These are phyloP conservation scores for Pleurotus ostreatus DNA, from an alignment of 768 basidiomycete genomes.

Conservation along the genomic window DNA sequence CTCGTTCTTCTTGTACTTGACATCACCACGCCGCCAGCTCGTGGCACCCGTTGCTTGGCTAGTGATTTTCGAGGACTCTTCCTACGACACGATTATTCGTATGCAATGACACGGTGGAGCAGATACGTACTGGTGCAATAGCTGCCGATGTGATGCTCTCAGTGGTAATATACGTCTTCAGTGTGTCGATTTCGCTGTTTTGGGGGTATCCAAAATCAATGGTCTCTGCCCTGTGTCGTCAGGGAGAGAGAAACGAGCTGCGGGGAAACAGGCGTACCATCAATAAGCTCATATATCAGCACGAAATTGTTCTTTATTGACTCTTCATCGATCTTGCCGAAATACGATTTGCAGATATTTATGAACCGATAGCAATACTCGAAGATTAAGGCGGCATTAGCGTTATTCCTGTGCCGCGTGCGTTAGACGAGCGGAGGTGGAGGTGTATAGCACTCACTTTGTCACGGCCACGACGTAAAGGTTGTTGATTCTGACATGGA, in stretches of 20 bases:
- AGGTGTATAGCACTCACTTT: conserved; percentile 54
- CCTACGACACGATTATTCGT: conserved; percentile 40
- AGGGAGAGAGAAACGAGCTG: not conserved
- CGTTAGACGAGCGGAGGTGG: not conserved
- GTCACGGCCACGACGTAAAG: conserved; percentile 95
- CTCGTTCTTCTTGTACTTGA: conserved; percentile 99
- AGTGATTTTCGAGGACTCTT: conserved; percentile 96
- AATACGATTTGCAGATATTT: conserved; percentile 91
- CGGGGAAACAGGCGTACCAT: conserved; percentile 57
- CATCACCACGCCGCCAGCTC: conserved; percentile 92
- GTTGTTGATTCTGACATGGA: conserved; percentile 94
- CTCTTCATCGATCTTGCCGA: conserved; percentile 98
- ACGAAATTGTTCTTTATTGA: conserved; percentile 99
- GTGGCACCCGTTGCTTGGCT: conserved; percentile 95
- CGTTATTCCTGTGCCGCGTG: conserved; percentile 69
- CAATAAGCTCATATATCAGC: conserved; percentile 95
- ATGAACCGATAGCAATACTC: conserved; percentile 98
- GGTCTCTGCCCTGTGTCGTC: conserved; percentile 55
- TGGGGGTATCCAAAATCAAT: conserved; percentile 99
- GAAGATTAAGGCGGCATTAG: conserved; percentile 96
- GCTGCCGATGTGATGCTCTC: conserved; percentile 88
- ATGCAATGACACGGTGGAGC: not conserved
- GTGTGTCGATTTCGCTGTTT: conserved; percentile 96
- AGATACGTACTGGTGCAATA: conserved; percentile 66
- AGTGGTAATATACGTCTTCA: conserved; percentile 97